Base-by-base conservation (phyloP, 306 rosid genomes). In the Medicago truncatula region DNA sequence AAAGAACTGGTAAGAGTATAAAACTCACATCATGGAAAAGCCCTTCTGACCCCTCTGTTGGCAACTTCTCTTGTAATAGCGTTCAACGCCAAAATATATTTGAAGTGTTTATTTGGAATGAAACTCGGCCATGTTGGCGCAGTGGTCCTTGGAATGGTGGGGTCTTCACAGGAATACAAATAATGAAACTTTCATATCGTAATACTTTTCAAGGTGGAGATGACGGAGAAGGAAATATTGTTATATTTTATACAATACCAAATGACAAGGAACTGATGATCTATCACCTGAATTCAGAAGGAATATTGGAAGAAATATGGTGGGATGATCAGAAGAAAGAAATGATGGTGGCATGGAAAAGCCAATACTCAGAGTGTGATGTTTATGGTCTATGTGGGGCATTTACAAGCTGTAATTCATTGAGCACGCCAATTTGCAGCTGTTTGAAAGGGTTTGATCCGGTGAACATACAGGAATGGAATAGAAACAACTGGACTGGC, bases 381-480 rank as follows among this genome's bases (percentile, higher is more conserved):
- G 38, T 18, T 18, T 85, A 84, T n/a, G 77, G 83, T 8, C 25
- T 14, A 1, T 90, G 96, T 76, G 96, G 91, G 0, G 36, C 1
- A 31, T 31, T 31, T 31, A 31, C 36, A 31, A 31, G 6, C 36
- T 31, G 36, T 31, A 31, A 31, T 31, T 31, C 36, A 31, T 31
- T 31, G 36, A 31, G 36, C 36, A 3, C 36, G 4, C 36, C 36
- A 31, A 1, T 31, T 3, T 31, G 36, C 36, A 31, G 36, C 6
- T 31, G 36, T 5, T 31, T 31, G 36, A 4, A 4, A 31, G 36
- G 36, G 4, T 31, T 31, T 31, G 36, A 31, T 3, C 6, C 36
- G n/a, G n/a, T n/a, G n/a, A n/a, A n/a, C n/a, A n/a, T n/a, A n/a
- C 36, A 31, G 36, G 36, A 31, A 31, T 31, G 36, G 36, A 31